phyloP scores from a whole-genome alignment of 331 rosid species.

The Pyracantha coccinea region DNA sequence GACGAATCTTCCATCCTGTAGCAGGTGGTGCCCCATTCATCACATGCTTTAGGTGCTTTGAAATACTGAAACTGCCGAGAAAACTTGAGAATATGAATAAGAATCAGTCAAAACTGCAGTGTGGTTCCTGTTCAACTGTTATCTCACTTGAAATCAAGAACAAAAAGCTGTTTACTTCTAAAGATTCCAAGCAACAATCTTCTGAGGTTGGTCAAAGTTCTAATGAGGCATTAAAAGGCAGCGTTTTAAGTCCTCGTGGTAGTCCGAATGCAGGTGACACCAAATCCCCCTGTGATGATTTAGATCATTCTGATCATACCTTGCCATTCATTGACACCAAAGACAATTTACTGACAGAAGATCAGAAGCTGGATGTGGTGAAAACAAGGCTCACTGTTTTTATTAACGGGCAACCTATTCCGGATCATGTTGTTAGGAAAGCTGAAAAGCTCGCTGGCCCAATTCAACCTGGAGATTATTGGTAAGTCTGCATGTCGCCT shows the following conservation, averaged over 20 bases:
- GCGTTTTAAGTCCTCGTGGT: neutral
- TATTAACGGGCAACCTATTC: constrained; percentile 35
- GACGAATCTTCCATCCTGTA: constrained; percentile 17
- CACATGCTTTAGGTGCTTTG: constrained; percentile 35
- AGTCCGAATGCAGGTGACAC: constrained; percentile 4
- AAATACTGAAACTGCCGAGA: constrained; percentile 38
- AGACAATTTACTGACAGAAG: constrained; percentile 12
- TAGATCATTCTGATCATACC: constrained; percentile 17
- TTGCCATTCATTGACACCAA: neutral
- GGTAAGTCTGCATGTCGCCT: constrained; percentile 16
- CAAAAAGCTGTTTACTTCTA: constrained; percentile 23
- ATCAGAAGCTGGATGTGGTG: constrained; percentile 11
- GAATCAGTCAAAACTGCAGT: constrained; percentile 26
- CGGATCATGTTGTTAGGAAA: constrained; percentile 18
- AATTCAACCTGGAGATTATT: constrained; percentile 44
- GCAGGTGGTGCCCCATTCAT: constrained; percentile 47
- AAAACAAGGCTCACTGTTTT: constrained; percentile 23
- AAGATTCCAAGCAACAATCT: constrained; percentile 14
- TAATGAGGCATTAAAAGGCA: constrained; percentile 9
- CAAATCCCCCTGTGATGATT: constrained; percentile 19
- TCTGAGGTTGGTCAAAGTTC: constrained; percentile 11
- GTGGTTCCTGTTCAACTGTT: constrained; percentile 46
- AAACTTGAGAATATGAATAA: constrained; percentile 12
- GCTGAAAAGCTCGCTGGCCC: constrained; percentile 46
- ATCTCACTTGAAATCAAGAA: constrained; percentile 22